phyloP scores from a whole-genome alignment of 345 rosid genomes.

The Camelina laxa region DNA sequence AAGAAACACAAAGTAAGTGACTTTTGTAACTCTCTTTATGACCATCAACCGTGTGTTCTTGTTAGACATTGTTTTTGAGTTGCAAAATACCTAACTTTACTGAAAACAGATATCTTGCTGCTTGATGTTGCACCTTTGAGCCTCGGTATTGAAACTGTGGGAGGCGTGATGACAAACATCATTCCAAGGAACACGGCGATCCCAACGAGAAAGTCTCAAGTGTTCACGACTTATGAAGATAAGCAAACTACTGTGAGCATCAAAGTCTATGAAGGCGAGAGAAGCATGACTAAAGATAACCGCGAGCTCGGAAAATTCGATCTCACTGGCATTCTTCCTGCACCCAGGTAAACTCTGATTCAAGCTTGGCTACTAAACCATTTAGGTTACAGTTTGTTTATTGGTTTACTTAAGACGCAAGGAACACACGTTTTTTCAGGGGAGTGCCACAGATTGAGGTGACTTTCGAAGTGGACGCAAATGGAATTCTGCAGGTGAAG shows the following conservation, averaged over 20 bases:
- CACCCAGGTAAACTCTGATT: constrained; percentile 50
- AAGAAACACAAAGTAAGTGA: constrained; percentile 50
- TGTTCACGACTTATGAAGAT: constrained; percentile 58
- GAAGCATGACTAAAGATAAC: constrained; percentile 59
- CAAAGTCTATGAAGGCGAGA: constrained; percentile 64
- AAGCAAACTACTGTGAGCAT: constrained; percentile 57
- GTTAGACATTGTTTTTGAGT: neutral
- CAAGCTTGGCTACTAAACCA: neutral
- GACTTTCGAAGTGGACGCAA: constrained; percentile 59
- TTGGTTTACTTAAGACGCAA: constrained; percentile 12
- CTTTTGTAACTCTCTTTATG: constrained; percentile 1
- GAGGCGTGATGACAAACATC: constrained; percentile 66
- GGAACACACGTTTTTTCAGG: constrained; percentile 37
- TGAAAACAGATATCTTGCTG: constrained; percentile 49
- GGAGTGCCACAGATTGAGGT: constrained; percentile 63
- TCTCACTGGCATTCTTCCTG: constrained; percentile 60
- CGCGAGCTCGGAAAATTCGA: constrained; percentile 59
- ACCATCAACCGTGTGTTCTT: neutral
- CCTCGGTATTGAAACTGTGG: constrained; percentile 61
- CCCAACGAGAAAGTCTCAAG: constrained; percentile 55
- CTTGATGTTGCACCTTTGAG: constrained; percentile 59
- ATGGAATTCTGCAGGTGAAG: constrained; percentile 56
- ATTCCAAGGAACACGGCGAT: constrained; percentile 62
- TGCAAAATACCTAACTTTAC: neutral
- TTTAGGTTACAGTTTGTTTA: neutral